Evolutionary conservation across 192 early-diverging fungal genomes (phyloP).

Genomic region (Linnemannia elongata): DNA sequence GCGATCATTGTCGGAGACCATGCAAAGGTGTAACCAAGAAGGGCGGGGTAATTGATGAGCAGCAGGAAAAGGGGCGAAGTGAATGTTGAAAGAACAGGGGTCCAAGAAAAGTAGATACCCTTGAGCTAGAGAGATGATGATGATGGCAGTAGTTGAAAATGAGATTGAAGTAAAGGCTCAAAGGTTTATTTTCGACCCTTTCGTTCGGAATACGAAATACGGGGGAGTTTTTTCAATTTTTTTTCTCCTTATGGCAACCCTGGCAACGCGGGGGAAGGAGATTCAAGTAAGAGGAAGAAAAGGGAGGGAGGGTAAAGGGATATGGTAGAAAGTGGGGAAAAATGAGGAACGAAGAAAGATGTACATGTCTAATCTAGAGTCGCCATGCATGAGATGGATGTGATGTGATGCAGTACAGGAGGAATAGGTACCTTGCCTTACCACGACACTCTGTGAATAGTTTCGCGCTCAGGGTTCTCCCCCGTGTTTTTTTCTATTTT

Average conservation of each 20-base stretch:
- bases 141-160: not conserved
- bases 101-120: not conserved
- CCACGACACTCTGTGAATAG: not conserved
- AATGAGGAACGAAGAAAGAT: not conserved
- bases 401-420: not conserved
- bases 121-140: not conserved
- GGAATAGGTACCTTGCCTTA: not conserved
- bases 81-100: not conserved
- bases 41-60: not conserved
- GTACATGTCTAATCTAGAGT: constrained; percentile 8
- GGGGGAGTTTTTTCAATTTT: not conserved
- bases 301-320: not conserved
- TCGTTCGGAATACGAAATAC: constrained; percentile 4
- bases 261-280: constrained; percentile 1
- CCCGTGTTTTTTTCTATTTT: constrained; percentile 6
- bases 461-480: not conserved
- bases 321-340: not conserved
- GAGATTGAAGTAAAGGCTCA: not conserved
- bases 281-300: not conserved
- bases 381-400: not conserved
- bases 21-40: not conserved
- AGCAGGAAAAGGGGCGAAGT: not conserved
- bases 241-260: constrained; percentile 6
- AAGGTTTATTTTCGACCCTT: not conserved
- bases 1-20: not conserved